These are phyloP conservation scores for Canavalia ensiformis DNA, from an alignment of 306 rosid species.

Conservation along the genomic window DNA sequence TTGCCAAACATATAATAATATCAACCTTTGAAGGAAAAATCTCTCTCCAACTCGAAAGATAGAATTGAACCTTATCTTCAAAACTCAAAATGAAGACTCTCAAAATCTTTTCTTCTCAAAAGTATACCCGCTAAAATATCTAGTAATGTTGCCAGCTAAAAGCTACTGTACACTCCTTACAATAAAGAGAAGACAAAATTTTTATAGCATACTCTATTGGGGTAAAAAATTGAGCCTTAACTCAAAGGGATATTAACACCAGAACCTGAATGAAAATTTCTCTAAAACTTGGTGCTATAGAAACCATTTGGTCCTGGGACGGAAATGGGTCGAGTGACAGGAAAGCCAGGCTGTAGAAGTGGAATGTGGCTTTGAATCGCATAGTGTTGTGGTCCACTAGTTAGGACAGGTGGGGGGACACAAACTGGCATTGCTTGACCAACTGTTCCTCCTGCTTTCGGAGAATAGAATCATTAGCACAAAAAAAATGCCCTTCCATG, in stretches of 20 bases:
- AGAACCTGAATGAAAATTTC: constrained; percentile 39
- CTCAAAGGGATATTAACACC: constrained; percentile 32
- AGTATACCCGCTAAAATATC: constrained; percentile 38
- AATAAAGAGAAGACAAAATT: constrained; percentile 49
- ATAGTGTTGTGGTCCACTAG: constrained; percentile 67
- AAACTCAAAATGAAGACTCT: constrained; percentile 4
- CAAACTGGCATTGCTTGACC: constrained; percentile 71
- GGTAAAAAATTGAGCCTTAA: constrained; percentile 19
- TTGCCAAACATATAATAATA: constrained; percentile 33
- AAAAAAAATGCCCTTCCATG: constrained; percentile 14
- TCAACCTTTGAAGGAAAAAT: constrained; percentile 39
- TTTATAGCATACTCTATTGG: not conserved
- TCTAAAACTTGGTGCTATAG: constrained; percentile 58
- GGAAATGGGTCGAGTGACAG: constrained; percentile 59
- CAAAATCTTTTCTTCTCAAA: constrained; percentile 31
- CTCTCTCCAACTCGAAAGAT: constrained; percentile 23
- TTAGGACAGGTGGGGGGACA: constrained; percentile 64
- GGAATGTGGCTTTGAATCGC: constrained; percentile 70
- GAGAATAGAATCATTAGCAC: constrained; percentile 25
- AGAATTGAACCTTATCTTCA: constrained; percentile 38
- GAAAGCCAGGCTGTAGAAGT: constrained; percentile 67
- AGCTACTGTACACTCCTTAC: constrained; percentile 51
- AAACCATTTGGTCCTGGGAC: constrained; percentile 68
- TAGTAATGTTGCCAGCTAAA: constrained; percentile 15
- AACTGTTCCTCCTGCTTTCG: constrained; percentile 63